phyloP scores from a whole-genome alignment of 78 protist genomes.

The Isochrysis galbana region DNA sequence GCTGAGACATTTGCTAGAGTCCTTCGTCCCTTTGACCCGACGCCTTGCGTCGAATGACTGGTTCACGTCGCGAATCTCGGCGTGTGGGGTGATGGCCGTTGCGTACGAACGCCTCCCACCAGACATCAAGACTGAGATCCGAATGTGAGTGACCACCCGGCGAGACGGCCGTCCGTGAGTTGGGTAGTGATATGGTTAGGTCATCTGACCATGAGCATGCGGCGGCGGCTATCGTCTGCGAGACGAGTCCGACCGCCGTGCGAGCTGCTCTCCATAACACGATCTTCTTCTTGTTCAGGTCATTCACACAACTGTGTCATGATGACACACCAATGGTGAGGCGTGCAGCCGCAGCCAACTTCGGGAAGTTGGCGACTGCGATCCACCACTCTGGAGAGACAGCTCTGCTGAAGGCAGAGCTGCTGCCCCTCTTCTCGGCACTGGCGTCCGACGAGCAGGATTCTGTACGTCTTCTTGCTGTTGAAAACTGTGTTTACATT shows the following conservation, averaged over 20 bases:
- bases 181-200: too few species aligned
- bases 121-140: conserved; percentile 58
- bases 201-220: too few species aligned
- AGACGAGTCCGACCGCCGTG: too few species aligned
- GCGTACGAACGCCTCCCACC: conserved; percentile 62
- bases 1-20: conserved; percentile 45
- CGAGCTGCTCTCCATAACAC: too few species aligned
- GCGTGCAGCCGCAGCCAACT: conserved; percentile 81
- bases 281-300: too few species aligned
- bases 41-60: conserved; percentile 86
- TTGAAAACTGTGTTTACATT: conserved; percentile 80
- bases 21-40: conserved; percentile 66
- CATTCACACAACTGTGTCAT: conserved; percentile 74
- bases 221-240: too few species aligned
- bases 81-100: conserved; percentile 83
- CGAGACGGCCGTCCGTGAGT: too few species aligned
- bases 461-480: conserved; percentile 84
- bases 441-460: conserved; percentile 88
- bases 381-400: conserved; percentile 40
- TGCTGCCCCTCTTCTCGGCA: conserved; percentile 76
- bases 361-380: conserved; percentile 73
- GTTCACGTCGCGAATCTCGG: conserved; percentile 91
- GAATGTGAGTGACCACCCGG: conserved; percentile 65
- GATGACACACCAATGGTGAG: conserved; percentile 96
- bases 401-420: conserved; percentile 61